Percentiles rank a stretch among this genome's conserved stretches.
phyloP scores from a whole-genome alignment of 176 grass and related monocot species.

The Paspalum notatum region DNA sequence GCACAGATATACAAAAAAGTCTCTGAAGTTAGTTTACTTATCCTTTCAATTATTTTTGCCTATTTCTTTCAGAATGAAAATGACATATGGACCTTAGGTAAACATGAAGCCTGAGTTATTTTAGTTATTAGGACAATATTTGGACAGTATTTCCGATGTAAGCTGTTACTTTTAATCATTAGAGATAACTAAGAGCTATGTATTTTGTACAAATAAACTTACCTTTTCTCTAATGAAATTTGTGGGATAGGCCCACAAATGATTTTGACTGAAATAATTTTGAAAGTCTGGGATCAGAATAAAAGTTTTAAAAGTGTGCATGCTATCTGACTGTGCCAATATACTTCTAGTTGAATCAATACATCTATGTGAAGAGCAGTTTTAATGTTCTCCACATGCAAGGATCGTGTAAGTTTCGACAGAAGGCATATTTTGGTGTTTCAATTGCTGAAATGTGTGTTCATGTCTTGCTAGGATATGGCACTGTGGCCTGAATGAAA shows the following conservation, averaged over 20 bases:
- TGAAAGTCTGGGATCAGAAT: neutral
- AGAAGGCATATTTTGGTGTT: neutral
- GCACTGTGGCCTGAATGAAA: neutral
- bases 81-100: neutral
- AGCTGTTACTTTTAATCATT: neutral
- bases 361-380: neutral
- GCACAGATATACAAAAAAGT: constrained; percentile 89
- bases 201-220: neutral
- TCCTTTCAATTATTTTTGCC: neutral
- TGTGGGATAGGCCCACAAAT: neutral
- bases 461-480: neutral
- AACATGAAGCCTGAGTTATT: neutral
- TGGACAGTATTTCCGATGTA: neutral
- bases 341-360: neutral
- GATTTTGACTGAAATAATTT: neutral
- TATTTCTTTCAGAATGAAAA: constrained; percentile 1
- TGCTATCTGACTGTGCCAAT: neutral
- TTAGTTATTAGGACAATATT: neutral
- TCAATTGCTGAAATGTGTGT: no score
- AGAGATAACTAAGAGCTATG: neutral
- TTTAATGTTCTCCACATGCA: neutral
- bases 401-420: neutral
- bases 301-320: neutral
- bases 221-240: neutral
- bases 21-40: constrained; percentile 51